Evolutionary conservation across 257 asterid genomes (phyloP).

Genomic region (Eucommia ulmoides): DNA sequence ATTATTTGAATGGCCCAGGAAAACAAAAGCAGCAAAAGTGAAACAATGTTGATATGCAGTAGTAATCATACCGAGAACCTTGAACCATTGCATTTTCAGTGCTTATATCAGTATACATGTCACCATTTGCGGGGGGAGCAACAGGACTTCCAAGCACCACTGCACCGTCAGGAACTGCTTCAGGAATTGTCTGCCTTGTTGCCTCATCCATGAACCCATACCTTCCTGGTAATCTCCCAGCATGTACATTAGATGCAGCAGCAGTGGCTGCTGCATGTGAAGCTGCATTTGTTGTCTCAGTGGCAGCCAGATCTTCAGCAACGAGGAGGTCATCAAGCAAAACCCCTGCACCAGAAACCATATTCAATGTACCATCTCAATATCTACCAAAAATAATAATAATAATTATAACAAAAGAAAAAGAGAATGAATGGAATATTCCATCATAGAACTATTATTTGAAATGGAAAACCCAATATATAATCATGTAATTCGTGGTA

Average conservation of each 20-base stretch:
- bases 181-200: conserved; percentile 38
- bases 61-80: conserved; percentile 52
- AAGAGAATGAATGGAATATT: no score
- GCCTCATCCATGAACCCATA: conserved; percentile 57
- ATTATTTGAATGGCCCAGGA: conserved; percentile 10
- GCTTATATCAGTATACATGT: conserved; percentile 77
- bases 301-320: conserved; percentile 98
- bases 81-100: conserved; percentile 81
- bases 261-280: conserved; percentile 97
- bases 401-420: background rate
- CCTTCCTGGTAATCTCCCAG: conserved; percentile 61
- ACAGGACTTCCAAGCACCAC: conserved; percentile 91
- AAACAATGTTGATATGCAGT: background rate
- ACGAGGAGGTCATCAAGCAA: conserved; percentile 89
- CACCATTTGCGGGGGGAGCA: conserved; percentile 93
- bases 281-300: conserved; percentile 93
- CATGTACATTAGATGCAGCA: conserved; percentile 48
- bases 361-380: background rate
- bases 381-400: background rate
- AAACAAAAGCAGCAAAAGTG: background rate
- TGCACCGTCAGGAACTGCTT: conserved; percentile 56
- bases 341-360: conserved; percentile 45
- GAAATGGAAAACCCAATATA: no score
- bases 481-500: no score
- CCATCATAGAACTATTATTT: no score